These are phyloP conservation scores for Cladorrhinum sp. DNA, from an alignment of 2,329 filamentous ascomycete species.

Conservation along the genomic window DNA sequence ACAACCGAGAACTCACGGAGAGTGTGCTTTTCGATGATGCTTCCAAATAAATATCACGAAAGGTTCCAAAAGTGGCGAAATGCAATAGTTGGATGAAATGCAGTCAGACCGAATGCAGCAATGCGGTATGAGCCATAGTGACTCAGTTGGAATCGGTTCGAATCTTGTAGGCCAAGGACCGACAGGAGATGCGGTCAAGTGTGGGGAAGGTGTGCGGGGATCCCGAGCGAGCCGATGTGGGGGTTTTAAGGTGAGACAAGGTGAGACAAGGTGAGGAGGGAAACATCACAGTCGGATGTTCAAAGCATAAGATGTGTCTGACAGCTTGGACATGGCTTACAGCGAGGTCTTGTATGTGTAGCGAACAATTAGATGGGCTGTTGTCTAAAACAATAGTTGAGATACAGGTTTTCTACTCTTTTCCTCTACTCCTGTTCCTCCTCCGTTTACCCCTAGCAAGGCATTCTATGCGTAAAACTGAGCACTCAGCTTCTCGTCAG, in stretches of 20 bases:
- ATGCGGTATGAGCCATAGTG: background rate
- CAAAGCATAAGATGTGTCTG: too few species aligned
- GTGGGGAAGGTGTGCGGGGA: slow-evolving; percentile 2
- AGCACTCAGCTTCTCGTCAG: too few species aligned
- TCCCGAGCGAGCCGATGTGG: background rate
- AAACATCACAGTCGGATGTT: background rate
- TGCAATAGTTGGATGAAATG: background rate
- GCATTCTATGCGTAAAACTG: too few species aligned
- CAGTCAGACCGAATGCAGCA: background rate
- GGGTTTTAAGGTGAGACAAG: background rate
- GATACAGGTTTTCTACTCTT: too few species aligned
- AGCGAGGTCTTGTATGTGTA: too few species aligned
- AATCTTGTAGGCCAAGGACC: background rate
- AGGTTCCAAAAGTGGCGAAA: background rate
- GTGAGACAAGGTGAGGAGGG: slow-evolving; percentile 12
- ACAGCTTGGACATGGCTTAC: too few species aligned
- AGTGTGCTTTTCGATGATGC: too few species aligned
- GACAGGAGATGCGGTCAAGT: background rate
- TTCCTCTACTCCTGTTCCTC: background rate
- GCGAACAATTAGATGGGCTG: too few species aligned
- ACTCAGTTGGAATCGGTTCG: background rate
- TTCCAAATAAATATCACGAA: too few species aligned
- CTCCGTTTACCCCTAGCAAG: background rate
- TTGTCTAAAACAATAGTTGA: too few species aligned
- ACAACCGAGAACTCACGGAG: too few species aligned